Base-by-base conservation (phyloP, 2,329 filamentous ascomycete species). In the Blastomyces parvus region DNA sequence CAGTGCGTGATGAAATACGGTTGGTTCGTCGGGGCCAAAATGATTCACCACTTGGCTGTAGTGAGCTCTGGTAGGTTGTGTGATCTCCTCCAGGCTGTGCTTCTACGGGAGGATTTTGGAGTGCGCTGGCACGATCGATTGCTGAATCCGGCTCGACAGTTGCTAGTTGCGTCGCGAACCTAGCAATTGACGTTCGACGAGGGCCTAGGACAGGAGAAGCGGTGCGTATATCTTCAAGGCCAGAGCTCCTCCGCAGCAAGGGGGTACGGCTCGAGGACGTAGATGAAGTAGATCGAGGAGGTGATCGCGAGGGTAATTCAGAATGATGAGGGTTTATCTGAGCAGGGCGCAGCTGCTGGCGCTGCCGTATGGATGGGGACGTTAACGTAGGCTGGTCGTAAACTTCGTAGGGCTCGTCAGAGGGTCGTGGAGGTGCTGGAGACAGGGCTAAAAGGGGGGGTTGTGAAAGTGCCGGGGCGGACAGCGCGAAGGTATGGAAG, bases 1-100 rank as follows among this genome's bases (percentile, higher is more conserved):
- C 89, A 57, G 91, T 96, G 67, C 89, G 86, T 69, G 86, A 88
- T 58, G 91, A 96, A 75, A 97, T 87, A 71, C 85, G 86, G 65
- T 73, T 76, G 13, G 73, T 77, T 63, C 77, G 73, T 62, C 69
- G 70, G 75, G 83, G 75, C 84, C 84, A 74, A 78, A 84, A 77
- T 74, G 83, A 72, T 72, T 81, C 69, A 72, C 76, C 56, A n/a
- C 17, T 46, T 7, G 44, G 40, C 38, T 60, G 61, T 59, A 58
- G 30, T 38, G 64, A 48, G 60, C 64, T 42, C 56, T 63, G 25
- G 48, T 63, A 50, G 56, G 63, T n/a, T n/a, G 74, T 74, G 50
- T 67, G 69, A 64, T 73, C 68, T 61, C 69, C 69, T 67, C 73
- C 73, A 19, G 72, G 73, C 30, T 71, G 70, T 27, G 70, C 69